Base-by-base conservation (phyloP, 2,329 filamentous ascomycete species). In the Aspergillus thermomutatus region DNA sequence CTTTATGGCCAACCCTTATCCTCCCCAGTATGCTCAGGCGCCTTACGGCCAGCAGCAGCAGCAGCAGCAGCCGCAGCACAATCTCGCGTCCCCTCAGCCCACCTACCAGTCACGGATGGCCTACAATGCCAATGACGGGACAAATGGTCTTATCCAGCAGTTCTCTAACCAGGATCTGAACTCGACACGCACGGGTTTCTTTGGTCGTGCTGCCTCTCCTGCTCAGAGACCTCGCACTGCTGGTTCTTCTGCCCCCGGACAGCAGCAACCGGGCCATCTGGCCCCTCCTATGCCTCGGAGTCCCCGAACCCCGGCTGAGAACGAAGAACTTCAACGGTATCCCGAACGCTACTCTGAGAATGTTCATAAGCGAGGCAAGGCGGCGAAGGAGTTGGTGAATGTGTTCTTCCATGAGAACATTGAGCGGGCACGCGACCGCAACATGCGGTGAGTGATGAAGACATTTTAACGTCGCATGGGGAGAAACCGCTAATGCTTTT, bases 341-440 rank as follows among this genome's bases (percentile, higher is more conserved):
- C 89, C 92, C 1, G 91, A 95, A 71, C 87, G 91, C 65, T 96
- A 93, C 76, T 91, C 92, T 3, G 91, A 95, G 70, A 90, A 90
- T 69, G 89, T 95, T 41, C 86, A 89, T 55, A 92, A 94, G 70
- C 80, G 85, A 67, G 83, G 84, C 28, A 86, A 86, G 70, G 82
- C 86, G 53, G 84, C 85, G 49, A 86, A 87, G 68, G 82, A 86
- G 65, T 74, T 87, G 63, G 85, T 88, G 61, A 85, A 85, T 69
- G 83, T 85, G 66, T 97, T 97, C 80, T 99, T 97, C 85, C 95
- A 96, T 77, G 93, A 99, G 77, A 97, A 93, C 73, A 95, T 99
- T 55, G 93, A 96, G 81, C 87, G 94, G 67, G 94, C 94, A 52
- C 86, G 93, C 65, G 94, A 97, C 78, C 87, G 94, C 57, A 99